Conservation (phyloP, 148 eudicot species). For the Selenicereus undatus region DNA sequence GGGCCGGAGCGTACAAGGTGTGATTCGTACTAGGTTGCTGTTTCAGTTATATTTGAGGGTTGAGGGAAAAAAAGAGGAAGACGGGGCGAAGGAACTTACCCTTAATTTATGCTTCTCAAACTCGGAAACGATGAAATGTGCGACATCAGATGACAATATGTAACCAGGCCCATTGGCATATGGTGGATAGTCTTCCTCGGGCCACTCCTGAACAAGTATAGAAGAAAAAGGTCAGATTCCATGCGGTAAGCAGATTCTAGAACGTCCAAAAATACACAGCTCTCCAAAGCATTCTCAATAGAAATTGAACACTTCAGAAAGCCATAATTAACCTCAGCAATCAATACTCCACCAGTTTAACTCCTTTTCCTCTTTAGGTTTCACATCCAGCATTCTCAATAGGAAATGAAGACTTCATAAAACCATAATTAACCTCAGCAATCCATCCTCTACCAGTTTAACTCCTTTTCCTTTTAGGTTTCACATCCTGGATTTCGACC, state of each 20-base stretch:
- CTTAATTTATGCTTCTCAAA: slow-evolving; percentile 69
- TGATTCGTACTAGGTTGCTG: no score
- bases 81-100: slow-evolving; percentile 34
- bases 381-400: not conserved
- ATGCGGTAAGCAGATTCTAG: not conserved
- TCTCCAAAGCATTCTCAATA: not conserved
- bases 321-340: not conserved
- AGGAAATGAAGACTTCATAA: not conserved
- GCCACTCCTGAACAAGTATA: slow-evolving; percentile 69
- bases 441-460: no score
- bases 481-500: not conserved
- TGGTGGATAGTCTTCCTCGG: slow-evolving; percentile 86
- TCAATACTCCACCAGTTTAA: no score
- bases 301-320: not conserved
- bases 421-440: not conserved
- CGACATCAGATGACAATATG: slow-evolving; percentile 78
- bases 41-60: no score
- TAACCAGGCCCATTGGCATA: slow-evolving; percentile 99
- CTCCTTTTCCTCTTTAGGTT: no score
- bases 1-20: no score
- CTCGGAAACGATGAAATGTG: slow-evolving; percentile 57
- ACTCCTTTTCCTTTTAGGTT: no score
- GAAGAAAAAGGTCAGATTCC: slow-evolving; percentile 15
- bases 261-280: not conserved
- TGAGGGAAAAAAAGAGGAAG: not conserved